A percentile compares a stretch with the other conserved stretches of the same genome.
These are phyloP conservation scores for Gilbertella persicaria DNA, from an alignment of 371 early-diverging fungal species.

Conservation along the genomic window DNA sequence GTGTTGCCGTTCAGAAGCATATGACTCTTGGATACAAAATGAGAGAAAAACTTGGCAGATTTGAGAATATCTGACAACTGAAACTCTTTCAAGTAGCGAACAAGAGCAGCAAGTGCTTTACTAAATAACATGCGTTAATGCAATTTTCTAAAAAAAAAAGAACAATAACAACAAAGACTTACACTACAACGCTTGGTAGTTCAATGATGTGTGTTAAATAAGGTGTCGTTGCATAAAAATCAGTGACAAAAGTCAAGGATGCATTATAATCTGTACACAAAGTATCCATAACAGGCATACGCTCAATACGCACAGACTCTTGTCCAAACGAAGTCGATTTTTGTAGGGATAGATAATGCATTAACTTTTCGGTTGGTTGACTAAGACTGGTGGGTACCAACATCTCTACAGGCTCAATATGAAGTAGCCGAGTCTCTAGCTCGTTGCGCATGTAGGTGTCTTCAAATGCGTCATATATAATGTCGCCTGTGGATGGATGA, in stretches of 20 bases:
- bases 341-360: constrained; percentile 39
- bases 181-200: constrained; percentile 40
- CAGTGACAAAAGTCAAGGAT: constrained; percentile 53
- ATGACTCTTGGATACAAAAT: constrained; percentile 67
- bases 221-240: constrained; percentile 46
- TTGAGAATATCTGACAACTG: constrained; percentile 57
- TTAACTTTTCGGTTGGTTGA: constrained; percentile 55
- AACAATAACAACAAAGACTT: constrained; percentile 3
- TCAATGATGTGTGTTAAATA: constrained; percentile 12
- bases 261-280: constrained; percentile 41
- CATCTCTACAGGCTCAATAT: constrained; percentile 78
- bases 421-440: constrained; percentile 77
- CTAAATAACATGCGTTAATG: constrained; percentile 20
- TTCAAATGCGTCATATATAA: constrained; percentile 75
- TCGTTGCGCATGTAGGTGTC: constrained; percentile 72
- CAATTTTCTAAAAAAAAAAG: neutral
- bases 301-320: constrained; percentile 61
- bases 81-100: constrained; percentile 68
- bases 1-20: constrained; percentile 82
- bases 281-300: constrained; percentile 47
- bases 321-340: constrained; percentile 25
- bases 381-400: constrained; percentile 61
- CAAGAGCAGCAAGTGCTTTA: constrained; percentile 56
- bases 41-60: constrained; percentile 61
- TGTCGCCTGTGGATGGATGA: constrained; percentile 72